Conservation (phyloP, 148 eudicot species). For the Cornus suecica region DNA sequence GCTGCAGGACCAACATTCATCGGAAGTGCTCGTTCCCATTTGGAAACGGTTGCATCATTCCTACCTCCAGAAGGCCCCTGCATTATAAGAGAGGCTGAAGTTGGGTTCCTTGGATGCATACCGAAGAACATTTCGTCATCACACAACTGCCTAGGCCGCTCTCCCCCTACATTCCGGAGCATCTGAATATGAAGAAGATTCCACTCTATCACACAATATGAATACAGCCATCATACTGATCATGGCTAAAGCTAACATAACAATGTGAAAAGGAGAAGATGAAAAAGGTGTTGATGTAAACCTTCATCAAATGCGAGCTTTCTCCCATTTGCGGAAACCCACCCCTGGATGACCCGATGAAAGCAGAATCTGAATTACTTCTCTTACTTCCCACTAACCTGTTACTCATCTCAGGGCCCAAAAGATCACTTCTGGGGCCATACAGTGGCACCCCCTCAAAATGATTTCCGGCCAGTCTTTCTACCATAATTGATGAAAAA, state of each 20-base stretch:
- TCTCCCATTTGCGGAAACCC: constrained; percentile 40
- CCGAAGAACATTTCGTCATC: constrained; percentile 45
- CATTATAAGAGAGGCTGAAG: constrained; percentile 39
- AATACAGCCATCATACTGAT: background rate
- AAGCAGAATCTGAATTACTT: constrained; percentile 53
- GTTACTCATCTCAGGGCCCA: constrained; percentile 46
- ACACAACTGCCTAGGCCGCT: constrained; percentile 37
- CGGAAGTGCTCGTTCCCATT: constrained; percentile 45
- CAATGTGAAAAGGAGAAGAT: background rate
- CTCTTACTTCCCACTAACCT: constrained; percentile 48
- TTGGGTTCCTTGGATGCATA: constrained; percentile 40
- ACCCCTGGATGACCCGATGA: constrained; percentile 49
- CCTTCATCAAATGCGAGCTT: constrained; percentile 57
- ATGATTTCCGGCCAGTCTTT: constrained; percentile 41
- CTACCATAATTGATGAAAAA: constrained; percentile 39
- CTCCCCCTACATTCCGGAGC: constrained; percentile 52
- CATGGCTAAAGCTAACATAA: background rate
- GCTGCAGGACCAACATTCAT: constrained; percentile 38
- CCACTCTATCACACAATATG: constrained; percentile 18
- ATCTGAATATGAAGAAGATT: constrained; percentile 39
- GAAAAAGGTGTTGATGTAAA: constrained; percentile 12
- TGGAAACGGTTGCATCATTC: constrained; percentile 36
- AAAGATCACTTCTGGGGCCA: constrained; percentile 49
- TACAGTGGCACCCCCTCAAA: constrained; percentile 55
- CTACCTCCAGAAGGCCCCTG: constrained; percentile 37